Base-by-base conservation (phyloP, 208 protist species). In the Trypanosomatidae sp. region DNA sequence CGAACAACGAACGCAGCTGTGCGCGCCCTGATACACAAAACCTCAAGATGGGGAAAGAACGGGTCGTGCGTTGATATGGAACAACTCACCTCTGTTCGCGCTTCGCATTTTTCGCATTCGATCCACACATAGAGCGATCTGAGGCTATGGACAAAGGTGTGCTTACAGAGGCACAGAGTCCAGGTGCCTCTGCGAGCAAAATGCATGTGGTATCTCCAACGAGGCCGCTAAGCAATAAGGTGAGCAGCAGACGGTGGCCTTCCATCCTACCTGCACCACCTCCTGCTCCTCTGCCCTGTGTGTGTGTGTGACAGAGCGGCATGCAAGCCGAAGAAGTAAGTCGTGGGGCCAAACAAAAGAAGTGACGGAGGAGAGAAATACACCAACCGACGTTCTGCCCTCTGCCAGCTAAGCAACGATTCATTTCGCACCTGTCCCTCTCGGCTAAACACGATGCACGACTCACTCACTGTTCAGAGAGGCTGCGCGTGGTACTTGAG, bases 401-500 rank as follows among this genome's bases (percentile, higher is more conserved):
- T 15, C n/a, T 13, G 19, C 4, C 58, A 17, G 39, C 60, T 9
- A 65, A 3, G 19, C 39, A 65, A n/a, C 33, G 17, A 41, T 47
- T 41, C 39, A 28, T n/a, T 12, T 65, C 8, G 60, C 60, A 5
- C 39, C 22, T 28, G 44, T 46, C 39, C 7, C 7, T 65, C 39
- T 43, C 19, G 2, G 12, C 39, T 43, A 25, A 43, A 9, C 19
- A 30, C 39, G 33, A 10, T 43, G 60, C 28, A 28, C 39, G 19
- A 7, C 43, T 68, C 62, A 19, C 25, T 33, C 44, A 53, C 60
- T 22, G 12, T 25, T 80, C 73, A 84, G 50, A 90, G 71, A 6
- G 73, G 59, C 60, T 87, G 77, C 4, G 90, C 93, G 82, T 97
- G 90, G 66, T 92, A 78, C 65, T 80, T 70, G 59, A 97, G 70